Evolutionary conservation across 2,329 filamentous ascomycete species (phyloP), one percentile per base, ranked within the genome.

Genomic region (Allantophomopsis lycopodina): DNA sequence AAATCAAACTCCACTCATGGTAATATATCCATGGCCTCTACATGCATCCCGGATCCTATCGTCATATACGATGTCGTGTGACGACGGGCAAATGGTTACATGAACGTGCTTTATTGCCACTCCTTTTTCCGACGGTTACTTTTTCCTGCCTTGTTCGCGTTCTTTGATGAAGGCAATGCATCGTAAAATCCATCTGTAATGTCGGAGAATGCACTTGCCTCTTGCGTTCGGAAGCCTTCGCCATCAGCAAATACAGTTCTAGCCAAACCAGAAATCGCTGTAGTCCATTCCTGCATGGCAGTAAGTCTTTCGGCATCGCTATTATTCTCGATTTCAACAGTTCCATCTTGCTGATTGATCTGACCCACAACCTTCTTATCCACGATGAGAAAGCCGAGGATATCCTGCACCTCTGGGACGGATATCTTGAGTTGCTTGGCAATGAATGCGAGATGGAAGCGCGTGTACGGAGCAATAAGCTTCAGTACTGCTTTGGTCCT

Each of bases 401-500:
- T 96, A 52, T 98, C 91, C 62, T 93, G 82, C 2, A 94, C 87
- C 61, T 98, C 91, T 12, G 74, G 65, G 36, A 86, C 73, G 20
- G 81, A 79, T 48, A 98, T 94, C 57, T 83, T 83, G 46, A 98
- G 79, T 52, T 89, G 80, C 51, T 80, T 79, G 20, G 87, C 87
- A 49, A 98, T 86, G 69, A 93, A 94, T 15, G 69, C 68, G 17
- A 96, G 67, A 46, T 82, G 85, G 73, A 96, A 94, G 38, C 87
- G 79, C 5, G 85, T 93, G 65, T 96, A 98, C 0, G 91, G 91
- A 4, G 87, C 87, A 46, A 96, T 91, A 17, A 96, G 69, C 62
- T 91, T 94, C 46, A 94, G 65, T 8, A 96, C 79, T 1, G 88
- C 89, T 68, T 95, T 95, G 48, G 88, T 96, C 40, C 91, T 83